These are phyloP conservation scores for Peniophora sp. DNA, from an alignment of 1,284 basidiomycete species.

Conservation along the genomic window DNA sequence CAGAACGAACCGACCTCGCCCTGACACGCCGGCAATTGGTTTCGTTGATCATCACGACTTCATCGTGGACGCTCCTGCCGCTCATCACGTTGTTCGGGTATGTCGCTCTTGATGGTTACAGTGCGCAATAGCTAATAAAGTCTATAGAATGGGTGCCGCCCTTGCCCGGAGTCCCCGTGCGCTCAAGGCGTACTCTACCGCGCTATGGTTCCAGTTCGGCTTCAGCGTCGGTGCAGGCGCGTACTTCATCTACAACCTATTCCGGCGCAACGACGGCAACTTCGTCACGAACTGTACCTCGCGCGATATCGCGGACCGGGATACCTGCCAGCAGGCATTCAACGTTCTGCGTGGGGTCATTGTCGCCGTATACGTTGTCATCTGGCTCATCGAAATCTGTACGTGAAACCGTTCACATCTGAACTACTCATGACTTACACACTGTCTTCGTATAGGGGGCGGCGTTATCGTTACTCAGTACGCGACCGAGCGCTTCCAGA, in stretches of 20 bases:
- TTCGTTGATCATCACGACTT: conserved; percentile 37
- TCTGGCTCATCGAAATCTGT: conserved; percentile 46
- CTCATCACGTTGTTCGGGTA: conserved; percentile 45
- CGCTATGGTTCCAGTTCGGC: conserved; percentile 37
- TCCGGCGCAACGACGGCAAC: conserved; percentile 24
- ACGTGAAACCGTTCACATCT: conserved; percentile 16
- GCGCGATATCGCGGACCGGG: conserved; percentile 19
- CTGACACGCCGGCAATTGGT: conserved; percentile 27
- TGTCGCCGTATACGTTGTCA: conserved; percentile 18
- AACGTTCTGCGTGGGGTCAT: conserved; percentile 13
- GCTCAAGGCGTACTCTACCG: conserved; percentile 37
- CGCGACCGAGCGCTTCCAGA: not conserved
- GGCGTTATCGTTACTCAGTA: not conserved
- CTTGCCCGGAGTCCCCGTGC: conserved; percentile 37
- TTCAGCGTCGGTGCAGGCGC: conserved; percentile 37
- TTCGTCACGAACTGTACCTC: conserved; percentile 23
- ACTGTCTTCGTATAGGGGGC: not conserved
- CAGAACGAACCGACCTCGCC: conserved; percentile 11
- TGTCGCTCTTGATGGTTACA: conserved; percentile 12
- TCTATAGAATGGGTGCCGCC: conserved; percentile 39
- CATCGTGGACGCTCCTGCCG: conserved; percentile 39
- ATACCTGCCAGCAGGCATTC: conserved; percentile 23
- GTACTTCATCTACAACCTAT: conserved; percentile 38
- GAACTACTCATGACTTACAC: not conserved
- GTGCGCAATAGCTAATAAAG: not conserved